Base-by-base conservation (phyloP, 2,329 filamentous ascomycete genomes). In the Cordyceps militaris region DNA sequence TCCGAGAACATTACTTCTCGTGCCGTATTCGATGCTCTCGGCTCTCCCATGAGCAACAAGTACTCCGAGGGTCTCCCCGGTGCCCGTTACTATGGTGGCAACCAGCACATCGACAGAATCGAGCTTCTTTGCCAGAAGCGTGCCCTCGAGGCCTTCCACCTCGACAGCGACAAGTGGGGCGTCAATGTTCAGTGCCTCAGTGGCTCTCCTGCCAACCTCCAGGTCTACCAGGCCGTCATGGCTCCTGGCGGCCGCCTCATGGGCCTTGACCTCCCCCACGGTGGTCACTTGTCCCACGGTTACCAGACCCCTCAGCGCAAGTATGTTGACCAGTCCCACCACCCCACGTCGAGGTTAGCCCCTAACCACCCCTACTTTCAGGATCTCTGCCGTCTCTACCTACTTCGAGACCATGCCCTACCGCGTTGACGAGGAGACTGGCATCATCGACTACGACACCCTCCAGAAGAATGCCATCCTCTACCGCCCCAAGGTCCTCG, bases 321-420 rank as follows among this genome's bases (percentile, higher is more conserved):
- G 83, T 88, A 73, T 73, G 82, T 76, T 28, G 24, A 36, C 9
- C 28, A n/a, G n/a, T n/a, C 36, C 19, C 16, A 26, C 6, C 4
- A 57, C 36, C 24, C 46, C 16, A 23, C 19, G 46, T 47, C 24
- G 24, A 44, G 30, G 43, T 24, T 23, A 11, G 42, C 43, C 26
- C n/a, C 44, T 51, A 58, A 49, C n/a, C 48, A 43, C 56, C 42
- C 59, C 26, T 10, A 14, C 4, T 23, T 16, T 3, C 26, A 86
- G 81, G 79, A 99, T 99, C 75, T 97, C 93, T 57, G 91, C 91
- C 60, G 88, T 99, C 67, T 97, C 93, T 40, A 97, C 93, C 69
- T 99, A 99, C 84, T 99, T 97, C 72, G 93, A 99, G 82, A 99
- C 94, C 60, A 87, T 99, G 76, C 94, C 94, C 57, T 99, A 99